A percentile compares a stretch with the other conserved stretches of the same genome.
Conservation (phyloP, 331 rosid genomes). For the Erythrophleum ivorense region DNA sequence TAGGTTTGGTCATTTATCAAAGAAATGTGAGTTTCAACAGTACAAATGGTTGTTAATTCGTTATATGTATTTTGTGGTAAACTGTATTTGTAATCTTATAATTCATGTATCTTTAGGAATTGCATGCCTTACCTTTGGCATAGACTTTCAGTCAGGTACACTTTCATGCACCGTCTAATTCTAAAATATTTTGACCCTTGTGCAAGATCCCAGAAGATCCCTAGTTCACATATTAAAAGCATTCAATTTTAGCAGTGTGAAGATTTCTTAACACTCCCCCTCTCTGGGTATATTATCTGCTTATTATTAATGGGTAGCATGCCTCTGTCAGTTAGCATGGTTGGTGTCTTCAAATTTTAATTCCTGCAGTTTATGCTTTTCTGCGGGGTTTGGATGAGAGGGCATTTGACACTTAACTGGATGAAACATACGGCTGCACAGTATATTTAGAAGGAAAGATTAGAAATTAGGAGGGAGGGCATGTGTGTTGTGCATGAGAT, state of each 20-base stretch:
- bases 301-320: background rate
- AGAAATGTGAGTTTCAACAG: background rate
- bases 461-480: slow-evolving; percentile 11
- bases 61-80: slow-evolving; percentile 18
- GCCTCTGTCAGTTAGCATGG: slow-evolving; percentile 22
- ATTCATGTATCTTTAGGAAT: background rate
- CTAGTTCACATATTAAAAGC: background rate
- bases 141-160: slow-evolving; percentile 10
- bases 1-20: slow-evolving; percentile 4
- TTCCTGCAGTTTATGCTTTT: background rate
- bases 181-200: background rate
- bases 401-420: background rate
- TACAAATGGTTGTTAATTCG: background rate
- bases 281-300: background rate
- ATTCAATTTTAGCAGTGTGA: background rate
- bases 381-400: slow-evolving; percentile 23
- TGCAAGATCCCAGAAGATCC: background rate
- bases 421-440: slow-evolving; percentile 9
- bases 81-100: background rate
- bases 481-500: slow-evolving; percentile 17
- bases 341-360: slow-evolving; percentile 3
- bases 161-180: background rate
- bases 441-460: slow-evolving; percentile 22
- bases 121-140: slow-evolving; percentile 25
- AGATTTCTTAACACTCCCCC: background rate